Base-by-base conservation (phyloP, 805 yeast genomes). In the Torulaspora franciscae region DNA sequence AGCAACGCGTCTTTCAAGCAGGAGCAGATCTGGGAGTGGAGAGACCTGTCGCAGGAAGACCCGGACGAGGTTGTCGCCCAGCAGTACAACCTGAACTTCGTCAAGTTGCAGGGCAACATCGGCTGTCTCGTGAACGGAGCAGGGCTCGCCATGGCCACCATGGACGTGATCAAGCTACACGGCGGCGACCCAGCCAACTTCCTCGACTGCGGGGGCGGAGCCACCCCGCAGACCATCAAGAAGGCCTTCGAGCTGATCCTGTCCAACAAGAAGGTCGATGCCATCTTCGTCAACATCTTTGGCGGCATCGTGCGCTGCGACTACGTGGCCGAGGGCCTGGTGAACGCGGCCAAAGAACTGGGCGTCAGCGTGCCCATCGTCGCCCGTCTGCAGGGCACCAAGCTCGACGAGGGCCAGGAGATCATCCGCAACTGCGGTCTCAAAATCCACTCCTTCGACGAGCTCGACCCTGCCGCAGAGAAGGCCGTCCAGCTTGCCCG, bases 231-330 rank as follows among this genome's bases (percentile, higher is more conserved):
- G 72, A 91, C 99, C 63, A 93, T 93, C 66, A 95, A 90, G 75
- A 85, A 85, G 72, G 99, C 98, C 46, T 91, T 93, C 76, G 84
- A 82, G 72, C 80, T 93, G 70, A 91, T 93, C 63, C 75, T 95
- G 65, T 78, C 93, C 49, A 97, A 93, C 74, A 72, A 80, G 64
- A 80, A 81, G 62, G 97, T 93, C 56, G 80, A 85, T 62, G 95
- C 96, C 66, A 93, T 93, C 68, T 91, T 93, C 61, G 98, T 93
- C 65, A 93, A 93, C 80, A 93, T 93, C 64, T 93, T 93, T 64
- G 99, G 99, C 69, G 99, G 99, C 76, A 93, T 93, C 60, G 99
- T 93, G 60, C 88, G 99, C 79, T 93, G 99, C 74, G 99, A 93
- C 74, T 88, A 81, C 74, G 97, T 93, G 54, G 99, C 99, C 61